phyloP scores from a whole-genome alignment of 2,329 filamentous ascomycete genomes.

The Pseudovirgaria hyperparasitica region DNA sequence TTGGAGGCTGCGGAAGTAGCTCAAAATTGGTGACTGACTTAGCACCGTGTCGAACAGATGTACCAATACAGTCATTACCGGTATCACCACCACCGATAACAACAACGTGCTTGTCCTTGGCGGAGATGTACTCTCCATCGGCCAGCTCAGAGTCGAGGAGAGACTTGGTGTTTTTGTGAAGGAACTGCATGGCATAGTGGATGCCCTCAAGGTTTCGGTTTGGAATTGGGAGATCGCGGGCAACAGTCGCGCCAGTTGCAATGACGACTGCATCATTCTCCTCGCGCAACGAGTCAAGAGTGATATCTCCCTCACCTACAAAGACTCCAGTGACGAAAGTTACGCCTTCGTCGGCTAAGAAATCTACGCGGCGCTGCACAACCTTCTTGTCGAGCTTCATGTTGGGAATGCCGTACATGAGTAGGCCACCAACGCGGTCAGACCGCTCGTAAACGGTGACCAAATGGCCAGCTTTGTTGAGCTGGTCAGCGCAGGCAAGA shows the following conservation, averaged over 20 bases:
- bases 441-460: constrained; percentile 90
- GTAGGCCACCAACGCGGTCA: constrained; percentile 77
- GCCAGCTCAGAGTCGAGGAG: constrained; percentile 80
- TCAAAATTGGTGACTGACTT: constrained; percentile 97
- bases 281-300: constrained; percentile 58
- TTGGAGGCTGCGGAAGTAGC: constrained; percentile 80
- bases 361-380: constrained; percentile 87
- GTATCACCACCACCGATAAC: constrained; percentile 97
- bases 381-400: constrained; percentile 99
- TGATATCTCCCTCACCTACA: constrained; percentile 60
- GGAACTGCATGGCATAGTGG: constrained; percentile 94
- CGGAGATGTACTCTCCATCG: constrained; percentile 80
- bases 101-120: constrained; percentile 89
- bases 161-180: constrained; percentile 96
- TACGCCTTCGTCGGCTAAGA: constrained; percentile 84
- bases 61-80: constrained; percentile 96
- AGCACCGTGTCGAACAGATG: constrained; percentile 86
- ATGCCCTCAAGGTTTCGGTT: constrained; percentile 80
- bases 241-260: constrained; percentile 84
- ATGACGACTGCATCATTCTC: constrained; percentile 76
- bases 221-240: constrained; percentile 83
- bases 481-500: constrained; percentile 80
- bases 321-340: constrained; percentile 66
- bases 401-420: constrained; percentile 98
- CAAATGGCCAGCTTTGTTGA: constrained; percentile 80